Evolutionary conservation across 2,329 filamentous ascomycete species (phyloP).

Genomic region (Fusarium sp.): DNA sequence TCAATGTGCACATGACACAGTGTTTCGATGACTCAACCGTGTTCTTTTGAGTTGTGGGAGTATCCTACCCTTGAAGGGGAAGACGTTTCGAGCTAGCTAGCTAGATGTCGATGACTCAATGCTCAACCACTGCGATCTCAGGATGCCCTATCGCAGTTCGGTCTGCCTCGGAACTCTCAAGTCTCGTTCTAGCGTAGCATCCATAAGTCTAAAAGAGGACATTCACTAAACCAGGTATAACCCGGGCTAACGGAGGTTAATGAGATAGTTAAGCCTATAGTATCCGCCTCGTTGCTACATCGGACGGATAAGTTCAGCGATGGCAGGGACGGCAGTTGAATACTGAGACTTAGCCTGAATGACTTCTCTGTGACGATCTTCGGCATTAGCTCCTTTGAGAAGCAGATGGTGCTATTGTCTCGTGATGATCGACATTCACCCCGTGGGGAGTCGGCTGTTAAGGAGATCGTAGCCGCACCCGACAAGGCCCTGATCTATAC

Average conservation of each 20-base stretch:
- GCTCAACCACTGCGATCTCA: background rate
- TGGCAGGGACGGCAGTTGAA: background rate
- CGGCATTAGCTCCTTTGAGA: background rate
- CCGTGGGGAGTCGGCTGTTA: background rate
- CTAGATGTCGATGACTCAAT: background rate
- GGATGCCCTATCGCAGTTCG: background rate
- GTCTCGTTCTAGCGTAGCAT: background rate
- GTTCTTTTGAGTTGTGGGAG: background rate
- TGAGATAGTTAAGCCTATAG: background rate
- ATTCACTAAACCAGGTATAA: background rate
- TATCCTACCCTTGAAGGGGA: background rate
- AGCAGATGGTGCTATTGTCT: background rate
- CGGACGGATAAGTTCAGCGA: background rate
- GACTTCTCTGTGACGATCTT: background rate
- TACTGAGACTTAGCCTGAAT: background rate
- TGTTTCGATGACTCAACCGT: background rate
- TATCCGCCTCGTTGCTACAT: background rate
- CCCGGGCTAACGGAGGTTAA: background rate
- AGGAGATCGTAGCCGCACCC: background rate
- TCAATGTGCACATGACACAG: background rate
- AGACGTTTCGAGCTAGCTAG: background rate
- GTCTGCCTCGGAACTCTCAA: background rate
- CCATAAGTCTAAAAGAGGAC: background rate
- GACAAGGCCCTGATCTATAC: background rate
- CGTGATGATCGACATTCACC: background rate